A percentile compares a stretch with the other conserved stretches of the same genome.
phyloP scores from a whole-genome alignment of 1,284 basidiomycete genomes.

The Rhodofomes roseus region DNA sequence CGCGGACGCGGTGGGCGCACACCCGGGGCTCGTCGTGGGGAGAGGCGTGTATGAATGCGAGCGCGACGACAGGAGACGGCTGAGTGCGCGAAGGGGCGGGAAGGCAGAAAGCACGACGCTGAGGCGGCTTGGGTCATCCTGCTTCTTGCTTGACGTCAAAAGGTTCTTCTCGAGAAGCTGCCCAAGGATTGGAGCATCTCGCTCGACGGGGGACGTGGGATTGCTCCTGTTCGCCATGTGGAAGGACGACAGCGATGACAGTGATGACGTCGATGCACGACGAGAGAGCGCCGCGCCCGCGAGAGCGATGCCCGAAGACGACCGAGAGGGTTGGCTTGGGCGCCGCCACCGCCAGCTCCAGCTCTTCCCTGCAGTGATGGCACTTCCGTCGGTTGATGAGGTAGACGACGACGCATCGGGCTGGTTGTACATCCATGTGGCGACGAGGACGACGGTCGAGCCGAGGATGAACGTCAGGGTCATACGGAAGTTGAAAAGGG shows the following conservation, averaged over 20 bases:
- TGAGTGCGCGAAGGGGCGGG: conserved; percentile 16
- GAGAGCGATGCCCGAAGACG: conserved; percentile 25
- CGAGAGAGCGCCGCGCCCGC: conserved; percentile 24
- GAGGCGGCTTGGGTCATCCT: conserved; percentile 19
- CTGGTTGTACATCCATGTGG: conserved; percentile 88
- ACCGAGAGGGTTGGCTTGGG: conserved; percentile 15
- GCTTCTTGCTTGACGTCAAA: conserved; percentile 19
- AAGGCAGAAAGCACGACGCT: conserved; percentile 15
- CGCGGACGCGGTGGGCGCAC: not conserved
- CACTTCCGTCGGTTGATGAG: conserved; percentile 10
- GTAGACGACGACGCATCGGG: conserved; percentile 28
- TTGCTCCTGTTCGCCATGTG: conserved; percentile 14
- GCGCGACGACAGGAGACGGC: conserved; percentile 11
- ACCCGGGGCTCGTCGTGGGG: not conserved
- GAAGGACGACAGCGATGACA: conserved; percentile 24
- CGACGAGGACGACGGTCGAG: conserved; percentile 77
- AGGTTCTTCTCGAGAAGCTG: conserved; percentile 24
- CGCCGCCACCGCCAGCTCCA: conserved; percentile 29
- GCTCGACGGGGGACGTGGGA: conserved; percentile 28
- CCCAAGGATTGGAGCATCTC: conserved; percentile 22
- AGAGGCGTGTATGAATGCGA: conserved; percentile 1
- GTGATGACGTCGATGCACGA: conserved; percentile 28
- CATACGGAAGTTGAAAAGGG: conserved; percentile 85
- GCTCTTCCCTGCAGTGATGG: conserved; percentile 7
- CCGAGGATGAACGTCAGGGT: conserved; percentile 86